Conservation (phyloP, 1,284 basidiomycete genomes). For the Microbotryomycetes sp. region DNA sequence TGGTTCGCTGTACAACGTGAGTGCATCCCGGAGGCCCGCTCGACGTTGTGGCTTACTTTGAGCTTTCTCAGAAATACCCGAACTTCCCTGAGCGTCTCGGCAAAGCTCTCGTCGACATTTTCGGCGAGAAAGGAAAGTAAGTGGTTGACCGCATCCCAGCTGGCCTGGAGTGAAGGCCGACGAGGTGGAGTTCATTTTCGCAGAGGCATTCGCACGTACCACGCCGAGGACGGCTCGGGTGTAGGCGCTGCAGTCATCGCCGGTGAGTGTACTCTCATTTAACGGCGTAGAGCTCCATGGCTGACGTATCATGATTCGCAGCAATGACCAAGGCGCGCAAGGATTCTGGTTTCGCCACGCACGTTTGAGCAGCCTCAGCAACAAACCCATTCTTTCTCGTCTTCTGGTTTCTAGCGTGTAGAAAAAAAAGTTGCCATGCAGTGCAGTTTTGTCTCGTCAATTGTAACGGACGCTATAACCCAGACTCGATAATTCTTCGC, state of each 20-base stretch:
- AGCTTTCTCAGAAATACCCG: conserved; percentile 71
- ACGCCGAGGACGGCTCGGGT: conserved; percentile 90
- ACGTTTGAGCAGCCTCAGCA: conserved; percentile 25
- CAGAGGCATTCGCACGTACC: conserved; percentile 69
- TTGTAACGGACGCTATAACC: not conserved
- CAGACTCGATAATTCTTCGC: not conserved
- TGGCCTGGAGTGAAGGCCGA: not conserved
- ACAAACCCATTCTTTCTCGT: not conserved
- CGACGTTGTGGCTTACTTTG: not conserved
- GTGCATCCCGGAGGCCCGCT: conserved; percentile 37
- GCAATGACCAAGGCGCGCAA: conserved; percentile 60
- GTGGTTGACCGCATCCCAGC: conserved; percentile 36
- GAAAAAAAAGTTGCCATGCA: too few relatives aligned
- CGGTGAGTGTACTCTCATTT: conserved; percentile 48
- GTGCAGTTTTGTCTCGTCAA: too few relatives aligned
- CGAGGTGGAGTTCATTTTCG: not conserved
- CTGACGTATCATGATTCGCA: too few relatives aligned
- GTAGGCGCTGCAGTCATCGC: conserved; percentile 95
- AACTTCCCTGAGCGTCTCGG: conserved; percentile 83
- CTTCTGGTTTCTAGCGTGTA: not conserved
- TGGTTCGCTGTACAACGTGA: conserved; percentile 82
- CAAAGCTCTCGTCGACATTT: conserved; percentile 80
- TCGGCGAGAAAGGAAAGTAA: conserved; percentile 83
- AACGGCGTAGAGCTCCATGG: too few relatives aligned
- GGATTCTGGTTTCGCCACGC: conserved; percentile 45